phyloP scores from a whole-genome alignment of 148 eudicot genomes.

The Amaranthus hypochondriacus region DNA sequence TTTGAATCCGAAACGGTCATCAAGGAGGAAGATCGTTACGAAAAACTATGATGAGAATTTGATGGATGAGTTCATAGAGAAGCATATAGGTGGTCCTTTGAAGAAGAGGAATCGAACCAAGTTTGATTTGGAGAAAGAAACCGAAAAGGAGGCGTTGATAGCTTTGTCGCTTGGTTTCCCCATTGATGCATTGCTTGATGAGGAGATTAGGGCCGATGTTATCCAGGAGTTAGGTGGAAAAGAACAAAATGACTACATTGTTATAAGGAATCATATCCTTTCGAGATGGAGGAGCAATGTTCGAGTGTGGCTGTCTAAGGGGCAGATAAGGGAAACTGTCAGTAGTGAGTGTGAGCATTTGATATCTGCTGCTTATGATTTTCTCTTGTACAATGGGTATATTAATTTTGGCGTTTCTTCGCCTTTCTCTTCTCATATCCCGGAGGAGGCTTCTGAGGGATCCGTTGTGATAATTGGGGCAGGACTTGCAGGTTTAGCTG shows the following conservation, averaged over 20 bases:
- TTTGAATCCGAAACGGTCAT: conserved; percentile 43
- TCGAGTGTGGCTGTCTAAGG: conserved; percentile 64
- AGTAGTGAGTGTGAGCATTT: conserved; percentile 71
- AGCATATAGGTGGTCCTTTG: conserved; percentile 55
- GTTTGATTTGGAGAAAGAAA: conserved; percentile 81
- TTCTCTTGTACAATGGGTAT: conserved; percentile 73
- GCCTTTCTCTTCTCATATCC: conserved; percentile 48
- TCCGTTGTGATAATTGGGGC: conserved; percentile 89
- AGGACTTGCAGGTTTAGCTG: conserved; percentile 91
- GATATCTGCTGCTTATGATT: conserved; percentile 74
- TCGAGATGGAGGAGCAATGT: conserved; percentile 84
- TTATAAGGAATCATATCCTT: conserved; percentile 89
- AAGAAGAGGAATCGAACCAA: conserved; percentile 59
- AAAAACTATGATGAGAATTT: conserved; percentile 71
- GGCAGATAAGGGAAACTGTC: conserved; percentile 73
- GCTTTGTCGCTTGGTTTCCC: conserved; percentile 90
- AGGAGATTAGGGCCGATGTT: conserved; percentile 81
- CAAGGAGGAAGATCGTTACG: conserved; percentile 50
- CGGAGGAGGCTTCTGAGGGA: conserved; percentile 65
- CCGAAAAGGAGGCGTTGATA: conserved; percentile 82
- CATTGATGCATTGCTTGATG: conserved; percentile 70
- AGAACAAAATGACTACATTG: conserved; percentile 90
- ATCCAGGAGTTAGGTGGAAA: conserved; percentile 68
- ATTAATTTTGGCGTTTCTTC: conserved; percentile 80
- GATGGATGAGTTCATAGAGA: conserved; percentile 79